Evolutionary conservation across 306 rosid genomes (phyloP).

Genomic region (Lathyrus aphaca): DNA sequence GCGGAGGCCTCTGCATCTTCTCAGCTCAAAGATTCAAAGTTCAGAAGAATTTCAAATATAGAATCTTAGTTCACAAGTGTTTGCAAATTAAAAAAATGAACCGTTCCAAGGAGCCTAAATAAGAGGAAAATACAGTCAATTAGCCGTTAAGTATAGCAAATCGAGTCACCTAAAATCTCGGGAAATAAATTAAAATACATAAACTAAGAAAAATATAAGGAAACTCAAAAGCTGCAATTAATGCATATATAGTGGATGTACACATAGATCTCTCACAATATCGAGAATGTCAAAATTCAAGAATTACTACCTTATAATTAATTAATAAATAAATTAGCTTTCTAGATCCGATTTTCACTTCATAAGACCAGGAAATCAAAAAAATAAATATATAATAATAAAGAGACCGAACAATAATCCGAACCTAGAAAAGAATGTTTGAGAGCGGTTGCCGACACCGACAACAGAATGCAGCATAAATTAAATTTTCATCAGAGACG

Average conservation of each 20-base stretch:
- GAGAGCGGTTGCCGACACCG: constrained; percentile 30
- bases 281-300: constrained; percentile 26
- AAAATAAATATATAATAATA: constrained; percentile 8
- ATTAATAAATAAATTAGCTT: constrained; percentile 3
- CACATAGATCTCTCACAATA: constrained; percentile 49
- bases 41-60: constrained; percentile 29
- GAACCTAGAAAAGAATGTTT: constrained; percentile 36
- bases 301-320: constrained; percentile 26
- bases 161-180: constrained; percentile 52
- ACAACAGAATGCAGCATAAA: constrained; percentile 40
- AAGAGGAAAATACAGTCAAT: constrained; percentile 52
- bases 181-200: constrained; percentile 41
- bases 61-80: constrained; percentile 12
- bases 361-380: constrained; percentile 35
- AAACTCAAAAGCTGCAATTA: constrained; percentile 35
- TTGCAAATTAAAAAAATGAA: constrained; percentile 46
- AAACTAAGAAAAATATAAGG: constrained; percentile 28
- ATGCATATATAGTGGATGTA: constrained; percentile 26
- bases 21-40: constrained; percentile 33
- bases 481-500: neutral
- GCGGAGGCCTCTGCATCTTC: constrained; percentile 93
- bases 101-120: constrained; percentile 60
- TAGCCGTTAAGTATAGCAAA: constrained; percentile 59
- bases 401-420: constrained; percentile 36
- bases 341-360: constrained; percentile 62